These are phyloP conservation scores for Leptomonas seymouri DNA, from an alignment of 208 protist species.

Conservation along the genomic window DNA sequence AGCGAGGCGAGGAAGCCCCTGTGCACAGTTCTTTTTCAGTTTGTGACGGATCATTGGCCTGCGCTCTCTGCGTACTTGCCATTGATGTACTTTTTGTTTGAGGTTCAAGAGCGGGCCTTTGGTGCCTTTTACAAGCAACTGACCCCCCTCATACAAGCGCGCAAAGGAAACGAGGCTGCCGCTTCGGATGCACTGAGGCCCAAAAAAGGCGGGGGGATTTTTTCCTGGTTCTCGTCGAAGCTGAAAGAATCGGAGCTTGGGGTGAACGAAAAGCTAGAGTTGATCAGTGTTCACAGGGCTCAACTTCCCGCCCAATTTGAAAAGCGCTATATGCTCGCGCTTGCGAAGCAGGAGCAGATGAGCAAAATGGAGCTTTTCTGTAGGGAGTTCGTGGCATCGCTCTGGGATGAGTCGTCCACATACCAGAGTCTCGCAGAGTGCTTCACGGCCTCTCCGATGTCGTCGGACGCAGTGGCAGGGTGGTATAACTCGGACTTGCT, in stretches of 20 bases:
- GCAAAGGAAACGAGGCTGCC: constrained; percentile 21
- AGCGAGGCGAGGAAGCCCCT: not conserved
- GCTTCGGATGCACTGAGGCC: constrained; percentile 24
- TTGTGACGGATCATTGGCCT: constrained; percentile 28
- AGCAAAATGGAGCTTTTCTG: constrained; percentile 29
- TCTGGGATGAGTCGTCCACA: constrained; percentile 12
- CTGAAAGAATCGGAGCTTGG: constrained; percentile 29
- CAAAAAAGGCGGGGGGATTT: constrained; percentile 28
- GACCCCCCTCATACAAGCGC: constrained; percentile 5
- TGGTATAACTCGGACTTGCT: constrained; percentile 21
- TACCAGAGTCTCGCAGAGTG: constrained; percentile 29
- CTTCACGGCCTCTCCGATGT: not conserved
- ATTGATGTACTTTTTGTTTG: constrained; percentile 38
- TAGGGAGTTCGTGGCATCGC: constrained; percentile 15
- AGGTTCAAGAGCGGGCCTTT: constrained; percentile 27
- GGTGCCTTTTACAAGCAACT: constrained; percentile 30
- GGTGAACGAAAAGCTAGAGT: constrained; percentile 32
- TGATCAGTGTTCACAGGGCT: constrained; percentile 16
- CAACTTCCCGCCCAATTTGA: constrained; percentile 21
- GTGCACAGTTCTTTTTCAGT: constrained; percentile 23
- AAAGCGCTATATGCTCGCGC: constrained; percentile 29
- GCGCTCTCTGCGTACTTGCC: constrained; percentile 27
- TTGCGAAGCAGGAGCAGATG: constrained; percentile 29
- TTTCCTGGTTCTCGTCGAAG: constrained; percentile 39
- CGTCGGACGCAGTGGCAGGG: constrained; percentile 6